Evolutionary conservation across 257 asterid genomes (phyloP), one percentile per base, ranked within the genome.

Genomic region (Oldenlandia corymbosa): DNA sequence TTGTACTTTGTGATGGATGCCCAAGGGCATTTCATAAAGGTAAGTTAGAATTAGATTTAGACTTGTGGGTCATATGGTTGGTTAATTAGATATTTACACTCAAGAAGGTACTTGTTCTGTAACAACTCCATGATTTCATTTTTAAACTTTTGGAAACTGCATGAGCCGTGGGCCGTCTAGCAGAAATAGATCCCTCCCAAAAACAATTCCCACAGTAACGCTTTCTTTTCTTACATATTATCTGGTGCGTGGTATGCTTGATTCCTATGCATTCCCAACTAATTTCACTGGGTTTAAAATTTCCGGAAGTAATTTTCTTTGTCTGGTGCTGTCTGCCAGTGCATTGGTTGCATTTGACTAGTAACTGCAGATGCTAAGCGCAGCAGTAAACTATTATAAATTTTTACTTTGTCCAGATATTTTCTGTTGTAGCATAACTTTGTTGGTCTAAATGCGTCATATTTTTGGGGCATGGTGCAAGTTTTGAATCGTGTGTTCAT

Each of bases 21-120:
- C 99, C 99, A 60, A 88, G 96, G 80, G 90, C 99, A 68, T 93
- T 93, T 75, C 99, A 93, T 70, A 93, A 81, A 93, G 99, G 99
- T 93, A 72, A 48, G 69, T 26, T 69, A 67, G 59, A 18, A 70
- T 73, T 77, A 65, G 60, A 63, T 60, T 7, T 39, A 54, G 16
- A 53, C 37, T 57, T 67, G 12, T 45, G 9, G 43, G 16, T 21
- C 27, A 34, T 64, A 31, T 50, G 21, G n/a, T 55, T 41, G 18
- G 36, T 63, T n/a, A n/a, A n/a, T n/a, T 18, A 10, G 10, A 2
- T 2, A 11, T 63, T 32, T 48, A 2, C 48, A 17, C 32, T 5
- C 14, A 63, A 62, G 55, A 27, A 64, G 26, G 9, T 37, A 32
- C 37, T 3, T 27, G 20, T 46, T 20, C 13, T 31, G 26, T 50